Conservation (phyloP, 495 filamentous ascomycete species). For the Aspergillus mulundensis region DNA sequence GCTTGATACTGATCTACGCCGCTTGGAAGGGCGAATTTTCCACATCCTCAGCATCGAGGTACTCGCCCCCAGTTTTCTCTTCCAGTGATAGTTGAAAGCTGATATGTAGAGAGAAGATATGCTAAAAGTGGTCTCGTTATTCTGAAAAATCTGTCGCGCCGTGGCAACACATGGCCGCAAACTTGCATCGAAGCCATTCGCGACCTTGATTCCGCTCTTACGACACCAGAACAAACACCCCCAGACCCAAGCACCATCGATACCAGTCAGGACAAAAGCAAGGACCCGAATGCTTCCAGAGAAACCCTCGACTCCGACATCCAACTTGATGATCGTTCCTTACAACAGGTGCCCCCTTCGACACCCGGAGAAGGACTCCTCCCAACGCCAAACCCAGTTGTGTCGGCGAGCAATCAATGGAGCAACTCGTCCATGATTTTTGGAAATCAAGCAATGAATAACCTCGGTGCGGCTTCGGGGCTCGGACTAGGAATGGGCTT, state of each 20-base stretch:
- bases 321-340: background rate
- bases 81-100: background rate
- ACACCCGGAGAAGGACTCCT: constrained; percentile 4
- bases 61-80: background rate
- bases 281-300: background rate
- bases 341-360: background rate
- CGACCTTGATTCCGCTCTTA: constrained; percentile 34
- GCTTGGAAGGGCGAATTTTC: constrained; percentile 38
- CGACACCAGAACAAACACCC: constrained; percentile 9
- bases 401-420: background rate
- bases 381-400: background rate
- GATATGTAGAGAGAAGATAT: constrained; percentile 22
- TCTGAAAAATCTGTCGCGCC: constrained; percentile 31
- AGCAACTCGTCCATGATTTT: constrained; percentile 13
- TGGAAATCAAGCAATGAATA: constrained; percentile 10
- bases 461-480: background rate
- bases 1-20: constrained; percentile 45
- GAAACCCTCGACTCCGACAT: background rate
- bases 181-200: constrained; percentile 41
- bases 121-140: constrained; percentile 30
- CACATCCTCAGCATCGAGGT: constrained; percentile 21
- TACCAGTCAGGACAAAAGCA: background rate
- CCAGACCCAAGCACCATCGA: background rate
- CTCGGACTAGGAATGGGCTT: background rate
- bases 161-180: constrained; percentile 39